Evolutionary conservation across 345 rosid genomes (phyloP).

Genomic region (Hirschfeldia incana): DNA sequence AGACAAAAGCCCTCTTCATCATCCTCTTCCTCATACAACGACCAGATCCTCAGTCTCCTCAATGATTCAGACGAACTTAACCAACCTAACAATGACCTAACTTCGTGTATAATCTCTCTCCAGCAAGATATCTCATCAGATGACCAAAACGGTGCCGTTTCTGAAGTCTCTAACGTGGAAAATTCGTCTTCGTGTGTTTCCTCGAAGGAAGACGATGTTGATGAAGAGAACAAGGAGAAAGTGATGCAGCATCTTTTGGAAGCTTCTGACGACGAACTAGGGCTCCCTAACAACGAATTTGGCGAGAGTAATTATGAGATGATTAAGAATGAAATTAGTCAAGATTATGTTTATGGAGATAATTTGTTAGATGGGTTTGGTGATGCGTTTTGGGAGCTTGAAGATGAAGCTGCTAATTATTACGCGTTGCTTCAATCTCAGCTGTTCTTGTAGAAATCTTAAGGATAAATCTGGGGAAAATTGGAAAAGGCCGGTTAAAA

Average conservation of each 20-base stretch:
- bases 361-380: slow-evolving; percentile 40
- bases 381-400: slow-evolving; percentile 76
- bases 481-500: not conserved
- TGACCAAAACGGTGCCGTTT: slow-evolving; percentile 10
- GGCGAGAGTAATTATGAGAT: slow-evolving; percentile 30
- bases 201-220: slow-evolving; percentile 35
- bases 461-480: not conserved
- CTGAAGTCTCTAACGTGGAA: not conserved
- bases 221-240: slow-evolving; percentile 43
- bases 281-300: slow-evolving; percentile 55
- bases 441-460: slow-evolving; percentile 48
- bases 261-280: slow-evolving; percentile 89
- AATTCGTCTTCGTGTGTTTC: slow-evolving; percentile 30
- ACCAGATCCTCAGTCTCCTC: slow-evolving; percentile 58
- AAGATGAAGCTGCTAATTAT: slow-evolving; percentile 71
- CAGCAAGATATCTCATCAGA: slow-evolving; percentile 58
- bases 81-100: slow-evolving; percentile 51
- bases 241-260: slow-evolving; percentile 76
- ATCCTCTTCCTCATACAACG: slow-evolving; percentile 34
- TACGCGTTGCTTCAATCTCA: slow-evolving; percentile 60
- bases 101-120: slow-evolving; percentile 54
- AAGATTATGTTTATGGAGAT: slow-evolving; percentile 24
- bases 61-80: slow-evolving; percentile 62
- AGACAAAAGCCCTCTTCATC: slow-evolving; percentile 41
- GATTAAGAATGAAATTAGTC: not conserved